A percentile compares a stretch with the other conserved stretches of the same genome.
phyloP scores from a whole-genome alignment of 2,329 filamentous ascomycete species.

The Zasmidium angulare region DNA sequence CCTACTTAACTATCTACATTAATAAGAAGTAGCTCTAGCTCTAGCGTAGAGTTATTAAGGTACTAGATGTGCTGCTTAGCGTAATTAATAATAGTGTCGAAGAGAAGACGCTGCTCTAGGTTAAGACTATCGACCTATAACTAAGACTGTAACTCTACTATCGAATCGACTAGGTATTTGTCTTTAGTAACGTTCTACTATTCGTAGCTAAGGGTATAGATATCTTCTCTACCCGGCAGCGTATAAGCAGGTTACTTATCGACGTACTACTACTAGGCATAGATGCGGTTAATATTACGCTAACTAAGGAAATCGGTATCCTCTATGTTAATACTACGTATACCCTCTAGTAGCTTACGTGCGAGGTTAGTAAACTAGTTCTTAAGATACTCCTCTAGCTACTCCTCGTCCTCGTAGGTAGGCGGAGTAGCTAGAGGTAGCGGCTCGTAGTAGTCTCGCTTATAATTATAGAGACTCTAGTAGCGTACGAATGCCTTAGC shows the following conservation, averaged over 20 bases:
- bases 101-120: neutral
- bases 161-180: neutral
- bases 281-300: neutral
- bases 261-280: neutral
- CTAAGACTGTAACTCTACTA: neutral
- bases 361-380: neutral
- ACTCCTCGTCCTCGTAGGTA: neutral
- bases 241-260: no score
- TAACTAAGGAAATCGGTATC: neutral
- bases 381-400: neutral
- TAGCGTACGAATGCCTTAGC: neutral
- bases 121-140: neutral
- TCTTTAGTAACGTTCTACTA: neutral
- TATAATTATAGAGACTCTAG: neutral
- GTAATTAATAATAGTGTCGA: neutral
- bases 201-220: neutral
- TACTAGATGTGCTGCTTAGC: neutral
- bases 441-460: neutral
- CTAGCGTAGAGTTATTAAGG: neutral
- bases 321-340: neutral
- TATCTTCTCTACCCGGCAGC: neutral
- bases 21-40: neutral
- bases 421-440: neutral
- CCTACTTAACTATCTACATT: neutral
- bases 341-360: neutral